phyloP scores from a whole-genome alignment of 2,329 filamentous ascomycete genomes.

The Talaromyces sp. region DNA sequence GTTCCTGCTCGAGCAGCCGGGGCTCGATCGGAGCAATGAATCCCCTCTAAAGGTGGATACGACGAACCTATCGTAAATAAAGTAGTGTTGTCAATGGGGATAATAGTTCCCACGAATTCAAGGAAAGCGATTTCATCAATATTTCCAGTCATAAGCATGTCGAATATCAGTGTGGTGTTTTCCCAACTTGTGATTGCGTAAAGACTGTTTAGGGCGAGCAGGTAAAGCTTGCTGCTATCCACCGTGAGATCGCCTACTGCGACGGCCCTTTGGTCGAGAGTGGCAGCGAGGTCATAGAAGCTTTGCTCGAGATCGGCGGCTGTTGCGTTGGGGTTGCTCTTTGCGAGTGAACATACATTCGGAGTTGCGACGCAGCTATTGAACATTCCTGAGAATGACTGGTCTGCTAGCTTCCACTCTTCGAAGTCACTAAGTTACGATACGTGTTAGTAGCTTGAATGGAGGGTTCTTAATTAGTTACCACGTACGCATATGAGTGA shows the following conservation, averaged over 20 bases:
- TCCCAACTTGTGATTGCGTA: not conserved
- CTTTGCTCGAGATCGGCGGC: not conserved
- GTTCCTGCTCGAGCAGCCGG: not conserved
- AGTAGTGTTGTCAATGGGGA: not conserved
- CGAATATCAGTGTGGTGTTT: not conserved
- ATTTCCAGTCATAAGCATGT: not conserved
- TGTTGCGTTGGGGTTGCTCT: slow-evolving; percentile 1
- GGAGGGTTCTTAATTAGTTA: not conserved
- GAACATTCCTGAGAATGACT: slow-evolving; percentile 11
- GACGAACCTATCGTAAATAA: not conserved
- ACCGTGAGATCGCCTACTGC: not conserved
- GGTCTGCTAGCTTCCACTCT: slow-evolving; percentile 2
- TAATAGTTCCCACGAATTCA: not conserved
- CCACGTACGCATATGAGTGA: slow-evolving; percentile 16
- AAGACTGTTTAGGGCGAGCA: not conserved
- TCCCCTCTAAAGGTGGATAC: not conserved
- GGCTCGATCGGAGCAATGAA: slow-evolving; percentile 9
- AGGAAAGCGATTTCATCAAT: not conserved
- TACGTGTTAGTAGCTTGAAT: not conserved
- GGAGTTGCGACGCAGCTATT: not conserved
- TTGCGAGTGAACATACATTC: not conserved
- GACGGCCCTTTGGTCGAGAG: not conserved
- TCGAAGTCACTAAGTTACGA: not conserved
- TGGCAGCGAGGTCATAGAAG: not conserved
- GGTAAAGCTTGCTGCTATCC: not conserved